Conservation (phyloP, 805 yeast genomes). For the Kluyveromyces lactis region DNA sequence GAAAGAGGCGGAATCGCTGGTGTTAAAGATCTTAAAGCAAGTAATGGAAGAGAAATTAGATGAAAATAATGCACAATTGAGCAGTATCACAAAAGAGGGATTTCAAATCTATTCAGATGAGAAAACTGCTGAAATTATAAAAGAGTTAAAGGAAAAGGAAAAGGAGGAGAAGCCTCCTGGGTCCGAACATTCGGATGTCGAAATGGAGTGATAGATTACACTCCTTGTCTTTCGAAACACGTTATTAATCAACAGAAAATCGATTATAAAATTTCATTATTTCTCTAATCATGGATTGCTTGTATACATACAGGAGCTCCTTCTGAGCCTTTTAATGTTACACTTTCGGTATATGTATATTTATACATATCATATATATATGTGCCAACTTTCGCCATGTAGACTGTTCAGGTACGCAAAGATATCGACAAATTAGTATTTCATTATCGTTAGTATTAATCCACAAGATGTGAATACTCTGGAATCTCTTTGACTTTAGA, state of each 20-base stretch:
- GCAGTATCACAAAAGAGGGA: slow-evolving; percentile 86
- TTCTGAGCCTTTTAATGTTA: no score
- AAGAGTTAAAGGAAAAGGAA: slow-evolving; percentile 63
- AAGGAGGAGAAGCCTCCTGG: slow-evolving; percentile 30
- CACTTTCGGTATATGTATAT: no score
- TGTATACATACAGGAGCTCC: no score
- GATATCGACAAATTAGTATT: no score
- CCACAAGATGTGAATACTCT: slow-evolving; percentile 78
- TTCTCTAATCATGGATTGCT: no score
- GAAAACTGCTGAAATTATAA: slow-evolving; percentile 75
- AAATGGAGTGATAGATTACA: slow-evolving; percentile 25
- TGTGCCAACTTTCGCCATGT: no score
- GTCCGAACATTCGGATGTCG: slow-evolving; percentile 18
- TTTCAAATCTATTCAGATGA: slow-evolving; percentile 78
- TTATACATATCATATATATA: no score
- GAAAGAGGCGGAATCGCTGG: slow-evolving; percentile 85
- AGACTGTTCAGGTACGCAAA: no score
- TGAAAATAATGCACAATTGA: slow-evolving; percentile 89
- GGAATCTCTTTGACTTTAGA: slow-evolving; percentile 81
- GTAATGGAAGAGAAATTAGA: slow-evolving; percentile 99
- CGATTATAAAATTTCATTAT: no score
- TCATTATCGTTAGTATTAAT: slow-evolving; percentile 27
- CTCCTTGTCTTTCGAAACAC: neutral
- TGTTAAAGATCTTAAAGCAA: slow-evolving; percentile 84
- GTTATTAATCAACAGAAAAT: slow-evolving; percentile 2